Evolutionary conservation across 179 eudicot genomes (phyloP).

Genomic region (Kewa caespitosa): DNA sequence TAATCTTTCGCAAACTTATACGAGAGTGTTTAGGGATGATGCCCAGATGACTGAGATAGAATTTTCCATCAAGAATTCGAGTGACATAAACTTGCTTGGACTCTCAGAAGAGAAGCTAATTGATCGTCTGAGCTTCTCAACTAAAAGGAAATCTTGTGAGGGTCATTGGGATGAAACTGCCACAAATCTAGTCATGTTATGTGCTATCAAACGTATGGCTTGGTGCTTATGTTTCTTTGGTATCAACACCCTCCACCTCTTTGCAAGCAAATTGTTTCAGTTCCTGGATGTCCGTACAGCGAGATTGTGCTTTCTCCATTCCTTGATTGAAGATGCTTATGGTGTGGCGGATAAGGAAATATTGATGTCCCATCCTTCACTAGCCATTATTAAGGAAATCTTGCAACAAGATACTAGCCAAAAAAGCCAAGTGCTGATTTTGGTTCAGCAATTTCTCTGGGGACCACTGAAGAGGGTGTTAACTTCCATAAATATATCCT

Average conservation of each 20-base stretch:
- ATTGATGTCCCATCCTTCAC: constrained; percentile 53
- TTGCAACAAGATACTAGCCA: constrained; percentile 33
- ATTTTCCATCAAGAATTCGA: constrained; percentile 23
- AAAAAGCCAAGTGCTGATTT: constrained; percentile 43
- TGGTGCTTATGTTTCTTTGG: constrained; percentile 70
- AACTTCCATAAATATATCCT: constrained; percentile 42
- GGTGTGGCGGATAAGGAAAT: constrained; percentile 43
- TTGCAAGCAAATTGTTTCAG: constrained; percentile 38
- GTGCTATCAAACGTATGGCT: constrained; percentile 66
- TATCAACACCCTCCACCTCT: constrained; percentile 41
- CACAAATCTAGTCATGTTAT: constrained; percentile 34
- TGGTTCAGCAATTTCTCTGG: constrained; percentile 63
- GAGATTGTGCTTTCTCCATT: constrained; percentile 40
- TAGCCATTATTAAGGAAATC: constrained; percentile 44
- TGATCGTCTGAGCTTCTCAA: constrained; percentile 33
- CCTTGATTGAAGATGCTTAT: constrained; percentile 45
- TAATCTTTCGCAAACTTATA: constrained; percentile 36
- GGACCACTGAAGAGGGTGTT: constrained; percentile 49
- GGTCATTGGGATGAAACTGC: constrained; percentile 28
- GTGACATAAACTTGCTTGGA: constrained; percentile 36
- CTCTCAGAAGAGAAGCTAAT: constrained; percentile 50
- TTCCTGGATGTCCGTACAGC: constrained; percentile 33
- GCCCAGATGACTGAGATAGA: constrained; percentile 25
- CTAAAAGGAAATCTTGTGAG: constrained; percentile 19
- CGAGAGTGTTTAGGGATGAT: constrained; percentile 39